A percentile compares a stretch with the other conserved stretches of the same genome.
Conservation (phyloP, 495 filamentous ascomycete genomes). For the Penicillium dipodomyicola region DNA sequence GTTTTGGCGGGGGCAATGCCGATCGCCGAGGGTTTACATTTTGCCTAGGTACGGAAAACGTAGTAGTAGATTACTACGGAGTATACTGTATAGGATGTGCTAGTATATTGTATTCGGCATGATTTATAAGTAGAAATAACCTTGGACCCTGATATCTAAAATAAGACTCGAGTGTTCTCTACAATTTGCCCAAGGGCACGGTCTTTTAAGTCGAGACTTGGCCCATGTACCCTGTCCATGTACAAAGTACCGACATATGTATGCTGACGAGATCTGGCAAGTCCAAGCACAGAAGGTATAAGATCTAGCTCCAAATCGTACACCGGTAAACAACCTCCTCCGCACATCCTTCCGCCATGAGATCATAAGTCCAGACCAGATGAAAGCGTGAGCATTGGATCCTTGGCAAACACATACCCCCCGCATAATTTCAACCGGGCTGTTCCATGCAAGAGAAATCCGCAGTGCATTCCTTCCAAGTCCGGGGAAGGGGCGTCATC, state of each 20-base stretch:
- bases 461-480: background rate
- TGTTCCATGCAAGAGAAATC: constrained; percentile 1
- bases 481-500: constrained; percentile 8
- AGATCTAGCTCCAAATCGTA: background rate
- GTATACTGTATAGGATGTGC: background rate
- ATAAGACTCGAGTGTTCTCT: too few species aligned
- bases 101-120: background rate
- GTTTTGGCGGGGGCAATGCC: constrained; percentile 32
- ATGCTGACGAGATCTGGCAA: too few species aligned
- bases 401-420: constrained; percentile 1
- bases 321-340: background rate
- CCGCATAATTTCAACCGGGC: background rate
- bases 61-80: background rate
- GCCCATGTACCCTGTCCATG: too few species aligned
- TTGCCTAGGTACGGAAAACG: background rate
- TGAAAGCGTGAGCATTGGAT: background rate
- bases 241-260: too few species aligned
- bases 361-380: constrained; percentile 1
- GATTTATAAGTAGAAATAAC: too few species aligned
- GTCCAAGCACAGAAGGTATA: background rate
- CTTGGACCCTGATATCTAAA: too few species aligned
- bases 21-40: constrained; percentile 24
- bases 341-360: constrained; percentile 1
- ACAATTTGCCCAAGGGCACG: too few species aligned
- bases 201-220: too few species aligned